These are phyloP conservation scores for Hygrocybe punicea DNA, from an alignment of 768 basidiomycete species.

Conservation along the genomic window DNA sequence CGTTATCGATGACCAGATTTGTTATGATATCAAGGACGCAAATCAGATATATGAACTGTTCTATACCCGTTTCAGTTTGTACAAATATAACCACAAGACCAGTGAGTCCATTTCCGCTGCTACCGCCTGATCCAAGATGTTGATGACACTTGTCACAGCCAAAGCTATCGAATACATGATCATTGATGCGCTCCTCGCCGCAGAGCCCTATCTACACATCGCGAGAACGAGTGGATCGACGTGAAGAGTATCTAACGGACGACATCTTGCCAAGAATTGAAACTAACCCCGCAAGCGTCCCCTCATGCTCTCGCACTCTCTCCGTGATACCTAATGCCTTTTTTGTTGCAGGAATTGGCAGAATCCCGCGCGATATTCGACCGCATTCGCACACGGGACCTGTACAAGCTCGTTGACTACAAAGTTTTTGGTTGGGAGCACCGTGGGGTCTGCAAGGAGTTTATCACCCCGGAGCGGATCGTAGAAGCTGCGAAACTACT, in stretches of 20 bases:
- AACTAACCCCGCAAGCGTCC: constrained; percentile 47
- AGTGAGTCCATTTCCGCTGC: constrained; percentile 35
- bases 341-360: constrained; percentile 50
- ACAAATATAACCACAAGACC: constrained; percentile 85
- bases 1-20: constrained; percentile 71
- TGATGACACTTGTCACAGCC: constrained; percentile 39
- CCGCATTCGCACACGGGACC: constrained; percentile 57
- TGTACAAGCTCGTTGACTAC: constrained; percentile 70
- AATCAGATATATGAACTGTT: constrained; percentile 74
- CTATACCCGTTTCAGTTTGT: constrained; percentile 70
- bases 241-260: constrained; percentile 66
- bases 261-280: constrained; percentile 62
- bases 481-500: constrained; percentile 39
- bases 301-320: neutral
- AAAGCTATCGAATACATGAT: constrained; percentile 83
- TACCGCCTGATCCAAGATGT: neutral
- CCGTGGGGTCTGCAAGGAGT: constrained; percentile 32
- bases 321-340: neutral
- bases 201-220: constrained; percentile 63
- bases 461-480: constrained; percentile 44
- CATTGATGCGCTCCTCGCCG: constrained; percentile 64
- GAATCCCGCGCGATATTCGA: constrained; percentile 57
- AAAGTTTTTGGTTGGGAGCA: constrained; percentile 46
- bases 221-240: constrained; percentile 53
- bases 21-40: constrained; percentile 79